Conservation (phyloP, 345 rosid genomes). For the Excoecaria cochinchinensis region DNA sequence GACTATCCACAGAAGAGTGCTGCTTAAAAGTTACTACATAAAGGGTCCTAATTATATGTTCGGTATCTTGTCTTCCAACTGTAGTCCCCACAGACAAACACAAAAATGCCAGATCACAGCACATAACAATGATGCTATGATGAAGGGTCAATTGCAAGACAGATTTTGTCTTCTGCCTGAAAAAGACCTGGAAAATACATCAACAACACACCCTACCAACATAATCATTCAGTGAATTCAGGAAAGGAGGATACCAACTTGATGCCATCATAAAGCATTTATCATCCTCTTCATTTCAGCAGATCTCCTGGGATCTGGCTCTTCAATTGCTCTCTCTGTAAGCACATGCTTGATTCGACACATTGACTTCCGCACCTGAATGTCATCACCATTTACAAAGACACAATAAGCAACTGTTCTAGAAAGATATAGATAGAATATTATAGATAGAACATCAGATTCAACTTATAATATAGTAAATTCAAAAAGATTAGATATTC, state of each 20-base stretch:
- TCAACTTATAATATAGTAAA: background rate
- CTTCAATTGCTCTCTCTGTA: conserved; percentile 84
- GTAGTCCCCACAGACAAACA: background rate
- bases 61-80: background rate
- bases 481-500: background rate
- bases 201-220: background rate
- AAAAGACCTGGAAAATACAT: background rate
- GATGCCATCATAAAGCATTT: conserved; percentile 58
- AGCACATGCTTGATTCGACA: conserved; percentile 85
- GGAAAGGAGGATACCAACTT: background rate
- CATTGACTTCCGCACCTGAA: conserved; percentile 82
- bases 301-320: conserved; percentile 77
- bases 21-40: background rate
- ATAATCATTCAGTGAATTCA: background rate
- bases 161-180: background rate
- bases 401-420: conserved; percentile 8
- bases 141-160: background rate
- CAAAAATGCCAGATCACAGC: background rate
- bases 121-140: background rate
- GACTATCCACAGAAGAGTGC: background rate
- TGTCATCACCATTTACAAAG: conserved; percentile 9
- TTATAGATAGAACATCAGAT: background rate
- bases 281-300: conserved; percentile 92
- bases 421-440: background rate
- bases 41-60: conserved; percentile 6